phyloP scores from a whole-genome alignment of 1,284 basidiomycete species.

The Papiliotrema fonsecae region DNA sequence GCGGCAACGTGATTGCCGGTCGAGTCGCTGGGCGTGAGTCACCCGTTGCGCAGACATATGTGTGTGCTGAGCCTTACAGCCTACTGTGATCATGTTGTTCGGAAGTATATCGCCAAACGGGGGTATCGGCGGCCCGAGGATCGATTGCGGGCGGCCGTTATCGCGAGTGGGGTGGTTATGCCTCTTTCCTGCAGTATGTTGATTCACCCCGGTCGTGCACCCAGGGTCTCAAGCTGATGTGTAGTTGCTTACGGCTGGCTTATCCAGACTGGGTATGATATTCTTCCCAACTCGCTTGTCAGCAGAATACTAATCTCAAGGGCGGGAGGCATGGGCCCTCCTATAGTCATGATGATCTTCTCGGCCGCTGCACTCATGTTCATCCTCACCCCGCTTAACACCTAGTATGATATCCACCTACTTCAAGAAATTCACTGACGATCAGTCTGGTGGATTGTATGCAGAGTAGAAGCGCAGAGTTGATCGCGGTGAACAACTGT shows the following conservation, averaged over 20 bases:
- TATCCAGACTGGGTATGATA: conserved; percentile 21
- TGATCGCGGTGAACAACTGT: conserved; percentile 48
- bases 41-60: background rate
- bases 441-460: conserved; percentile 53
- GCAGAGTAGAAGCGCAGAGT: conserved; percentile 55
- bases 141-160: conserved; percentile 53
- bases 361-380: conserved; percentile 50
- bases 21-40: conserved; percentile 52
- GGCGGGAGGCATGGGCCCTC: conserved; percentile 41
- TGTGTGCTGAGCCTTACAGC: conserved; percentile 18
- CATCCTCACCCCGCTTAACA: conserved; percentile 53
- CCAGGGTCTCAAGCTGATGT: background rate
- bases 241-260: conserved; percentile 42
- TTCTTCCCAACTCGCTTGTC: background rate
- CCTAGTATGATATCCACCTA: conserved; percentile 47
- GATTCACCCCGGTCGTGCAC: background rate
- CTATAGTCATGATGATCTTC: conserved; percentile 37
- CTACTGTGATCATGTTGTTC: conserved; percentile 54
- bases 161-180: conserved; percentile 52
- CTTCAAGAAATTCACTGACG: background rate
- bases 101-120: conserved; percentile 52
- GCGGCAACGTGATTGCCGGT: conserved; percentile 60
- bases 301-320: conserved; percentile 10
- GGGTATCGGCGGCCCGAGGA: conserved; percentile 58
- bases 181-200: conserved; percentile 43